Percentiles rank a stretch among this genome's conserved stretches.
These are phyloP conservation scores for Xylaria sp. DNA, from an alignment of 2,329 filamentous ascomycete genomes.

Conservation along the genomic window DNA sequence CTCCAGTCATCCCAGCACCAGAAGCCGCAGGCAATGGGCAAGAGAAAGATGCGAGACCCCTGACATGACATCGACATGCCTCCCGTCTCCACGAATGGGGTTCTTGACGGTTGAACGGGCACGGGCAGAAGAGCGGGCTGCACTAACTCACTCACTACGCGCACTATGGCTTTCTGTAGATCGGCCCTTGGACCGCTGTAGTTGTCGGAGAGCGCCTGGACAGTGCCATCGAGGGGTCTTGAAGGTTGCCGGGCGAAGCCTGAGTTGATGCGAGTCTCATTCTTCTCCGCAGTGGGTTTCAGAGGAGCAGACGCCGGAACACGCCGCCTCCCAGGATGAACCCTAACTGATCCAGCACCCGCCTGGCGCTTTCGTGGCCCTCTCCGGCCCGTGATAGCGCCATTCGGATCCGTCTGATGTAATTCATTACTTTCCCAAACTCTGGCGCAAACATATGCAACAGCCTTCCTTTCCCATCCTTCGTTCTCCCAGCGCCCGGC, in stretches of 20 bases:
- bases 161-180: not conserved
- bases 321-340: constrained; percentile 37
- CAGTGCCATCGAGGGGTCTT: constrained; percentile 9
- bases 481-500: not conserved
- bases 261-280: constrained; percentile 4
- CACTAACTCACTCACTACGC: not conserved
- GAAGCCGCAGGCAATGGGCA: constrained; percentile 7
- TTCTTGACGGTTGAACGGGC: constrained; percentile 15
- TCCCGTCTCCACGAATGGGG: constrained; percentile 26
- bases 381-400: constrained; percentile 30
- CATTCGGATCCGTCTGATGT: constrained; percentile 9
- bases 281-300: constrained; percentile 35
- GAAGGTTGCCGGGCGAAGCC: constrained; percentile 17
- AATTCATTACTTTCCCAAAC: constrained; percentile 32
- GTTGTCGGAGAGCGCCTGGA: constrained; percentile 36
- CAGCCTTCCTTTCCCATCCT: constrained; percentile 19
- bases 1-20: constrained; percentile 15
- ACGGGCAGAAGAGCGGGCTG: constrained; percentile 2
- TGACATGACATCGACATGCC: constrained; percentile 16
- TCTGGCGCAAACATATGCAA: constrained; percentile 23
- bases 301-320: constrained; percentile 31
- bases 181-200: constrained; percentile 20
- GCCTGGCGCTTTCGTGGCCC: constrained; percentile 14
- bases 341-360: constrained; percentile 5
- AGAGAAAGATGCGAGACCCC: constrained; percentile 15